Percentiles rank a stretch among this genome's conserved stretches.
These are phyloP conservation scores for Boletus albobrunnescens DNA, from an alignment of 1,284 basidiomycete genomes.

Conservation along the genomic window DNA sequence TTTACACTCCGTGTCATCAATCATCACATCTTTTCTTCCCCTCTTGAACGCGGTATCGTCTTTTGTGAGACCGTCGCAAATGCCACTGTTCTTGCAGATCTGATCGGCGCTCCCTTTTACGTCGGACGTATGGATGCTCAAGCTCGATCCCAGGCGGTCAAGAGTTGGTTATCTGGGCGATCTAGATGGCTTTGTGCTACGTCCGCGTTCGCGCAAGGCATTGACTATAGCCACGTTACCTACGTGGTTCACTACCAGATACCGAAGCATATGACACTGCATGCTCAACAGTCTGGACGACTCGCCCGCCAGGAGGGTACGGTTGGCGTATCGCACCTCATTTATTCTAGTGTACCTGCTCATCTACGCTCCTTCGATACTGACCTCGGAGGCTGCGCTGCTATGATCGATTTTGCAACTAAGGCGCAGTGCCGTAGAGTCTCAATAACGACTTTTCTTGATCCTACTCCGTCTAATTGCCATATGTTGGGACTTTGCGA, in stretches of 20 bases:
- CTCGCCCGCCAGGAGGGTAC: not conserved
- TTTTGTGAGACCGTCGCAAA: not conserved
- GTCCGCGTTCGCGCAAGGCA: slow-evolving; percentile 5
- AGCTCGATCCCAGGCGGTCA: not conserved
- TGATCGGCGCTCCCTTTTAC: not conserved
- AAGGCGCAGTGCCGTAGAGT: not conserved
- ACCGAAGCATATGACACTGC: slow-evolving; percentile 4
- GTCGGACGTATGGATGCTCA: not conserved
- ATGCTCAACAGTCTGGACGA: slow-evolving; percentile 10
- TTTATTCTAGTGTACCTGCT: not conserved
- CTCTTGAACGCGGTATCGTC: not conserved
- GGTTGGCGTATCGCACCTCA: not conserved
- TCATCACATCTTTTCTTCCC: not conserved
- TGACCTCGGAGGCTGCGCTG: not conserved
- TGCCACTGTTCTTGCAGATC: not conserved
- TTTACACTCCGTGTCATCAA: too few species aligned
- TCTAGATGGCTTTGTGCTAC: slow-evolving; percentile 5
- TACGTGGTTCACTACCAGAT: slow-evolving; percentile 7
- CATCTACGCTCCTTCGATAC: not conserved
- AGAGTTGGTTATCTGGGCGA: not conserved
- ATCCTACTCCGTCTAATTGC: not conserved
- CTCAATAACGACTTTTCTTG: not conserved
- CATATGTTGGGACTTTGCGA: not conserved
- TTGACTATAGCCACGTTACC: slow-evolving; percentile 7
- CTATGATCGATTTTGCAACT: not conserved